These are phyloP conservation scores for Dactylorhiza incarnata DNA, from an alignment of 106 monocot genomes.

Conservation along the genomic window DNA sequence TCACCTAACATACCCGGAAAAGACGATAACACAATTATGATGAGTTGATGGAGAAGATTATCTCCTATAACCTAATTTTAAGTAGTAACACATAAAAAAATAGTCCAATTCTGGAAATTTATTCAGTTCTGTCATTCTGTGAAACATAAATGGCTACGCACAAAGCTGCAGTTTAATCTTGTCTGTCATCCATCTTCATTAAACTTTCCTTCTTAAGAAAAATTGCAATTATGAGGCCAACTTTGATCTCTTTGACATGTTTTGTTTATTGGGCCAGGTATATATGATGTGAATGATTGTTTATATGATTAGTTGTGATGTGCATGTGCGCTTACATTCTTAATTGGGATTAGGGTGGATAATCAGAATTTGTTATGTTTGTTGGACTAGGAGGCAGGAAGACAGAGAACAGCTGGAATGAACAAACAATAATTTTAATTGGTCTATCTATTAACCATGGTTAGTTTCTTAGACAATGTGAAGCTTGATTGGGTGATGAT, in stretches of 20 bases:
- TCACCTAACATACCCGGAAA: slow-evolving; percentile 41
- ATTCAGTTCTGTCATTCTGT: not conserved
- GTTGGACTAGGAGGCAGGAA: too few species aligned
- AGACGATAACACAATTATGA: not conserved
- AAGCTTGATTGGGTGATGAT: too few species aligned
- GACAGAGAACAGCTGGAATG: not conserved
- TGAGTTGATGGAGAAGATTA: not conserved
- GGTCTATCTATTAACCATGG: too few species aligned
- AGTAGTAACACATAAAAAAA: not conserved
- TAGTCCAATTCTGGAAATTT: not conserved
- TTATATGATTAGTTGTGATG: too few species aligned
- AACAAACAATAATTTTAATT: not conserved
- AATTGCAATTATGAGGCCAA: not conserved
- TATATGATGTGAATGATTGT: not conserved
- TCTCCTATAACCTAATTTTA: not conserved
- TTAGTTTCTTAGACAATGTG: too few species aligned
- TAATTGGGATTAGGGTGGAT: not conserved
- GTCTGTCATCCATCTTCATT: not conserved
- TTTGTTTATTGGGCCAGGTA: not conserved
- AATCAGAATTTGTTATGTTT: not conserved
- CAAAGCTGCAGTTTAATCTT: not conserved
- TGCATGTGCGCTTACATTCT: not conserved
- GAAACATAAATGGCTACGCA: not conserved
- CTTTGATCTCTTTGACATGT: not conserved
- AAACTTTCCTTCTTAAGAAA: not conserved